phyloP scores from a whole-genome alignment of 768 basidiomycete genomes.

The Pisolithus marmoratus region DNA sequence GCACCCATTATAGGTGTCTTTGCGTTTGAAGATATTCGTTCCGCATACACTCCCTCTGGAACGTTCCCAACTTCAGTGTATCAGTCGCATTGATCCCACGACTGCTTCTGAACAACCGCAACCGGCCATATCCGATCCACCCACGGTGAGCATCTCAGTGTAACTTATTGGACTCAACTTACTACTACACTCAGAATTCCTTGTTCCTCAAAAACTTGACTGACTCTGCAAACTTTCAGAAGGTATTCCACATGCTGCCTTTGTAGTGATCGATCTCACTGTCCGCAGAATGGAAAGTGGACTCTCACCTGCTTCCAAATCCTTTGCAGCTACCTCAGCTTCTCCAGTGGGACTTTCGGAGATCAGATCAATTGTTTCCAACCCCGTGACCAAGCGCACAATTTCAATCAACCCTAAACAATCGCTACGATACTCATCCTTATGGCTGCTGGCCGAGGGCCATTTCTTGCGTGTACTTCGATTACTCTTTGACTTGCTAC shows the following conservation, averaged over 20 bases:
- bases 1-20: not conserved
- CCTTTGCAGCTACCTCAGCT: slow-evolving; percentile 29
- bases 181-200: slow-evolving; percentile 34
- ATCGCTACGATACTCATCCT: slow-evolving; percentile 39
- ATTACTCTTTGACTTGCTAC: slow-evolving; percentile 32
- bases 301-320: slow-evolving; percentile 40
- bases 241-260: slow-evolving; percentile 7
- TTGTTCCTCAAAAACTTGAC: slow-evolving; percentile 56
- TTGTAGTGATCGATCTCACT: not conserved
- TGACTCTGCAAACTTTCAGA: slow-evolving; percentile 53
- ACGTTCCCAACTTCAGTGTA: slow-evolving; percentile 58
- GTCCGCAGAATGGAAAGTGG: slow-evolving; percentile 33
- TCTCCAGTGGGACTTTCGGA: slow-evolving; percentile 34
- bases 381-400: slow-evolving; percentile 35
- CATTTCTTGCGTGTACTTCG: slow-evolving; percentile 37
- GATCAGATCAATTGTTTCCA: slow-evolving; percentile 31
- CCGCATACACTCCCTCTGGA: slow-evolving; percentile 55
- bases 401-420: slow-evolving; percentile 36
- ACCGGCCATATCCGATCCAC: slow-evolving; percentile 64
- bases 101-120: slow-evolving; percentile 65
- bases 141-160: slow-evolving; percentile 37
- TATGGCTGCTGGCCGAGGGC: slow-evolving; percentile 38
- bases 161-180: too few species aligned
- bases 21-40: slow-evolving; percentile 9
- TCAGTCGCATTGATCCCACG: slow-evolving; percentile 59